phyloP scores from a whole-genome alignment of 805 yeast species.

The Cyberlindnera xylosilytica region DNA sequence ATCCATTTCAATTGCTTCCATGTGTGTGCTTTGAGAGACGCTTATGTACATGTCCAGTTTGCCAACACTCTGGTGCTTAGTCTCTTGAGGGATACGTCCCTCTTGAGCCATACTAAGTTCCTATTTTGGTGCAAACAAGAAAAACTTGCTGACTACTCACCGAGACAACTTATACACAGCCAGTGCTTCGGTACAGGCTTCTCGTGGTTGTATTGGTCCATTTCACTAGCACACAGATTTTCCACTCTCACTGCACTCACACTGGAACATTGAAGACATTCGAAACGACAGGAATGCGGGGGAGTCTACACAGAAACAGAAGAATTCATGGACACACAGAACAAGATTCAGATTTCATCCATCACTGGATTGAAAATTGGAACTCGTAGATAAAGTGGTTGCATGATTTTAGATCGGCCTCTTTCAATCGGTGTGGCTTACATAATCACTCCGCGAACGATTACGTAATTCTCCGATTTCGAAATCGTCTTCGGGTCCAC shows the following conservation, averaged over 20 bases:
- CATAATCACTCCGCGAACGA: no score
- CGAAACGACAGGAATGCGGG: background rate
- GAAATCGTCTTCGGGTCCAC: no score
- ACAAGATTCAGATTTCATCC: no score
- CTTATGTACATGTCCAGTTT: slow-evolving; percentile 41
- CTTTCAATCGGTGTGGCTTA: no score
- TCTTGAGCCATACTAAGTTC: slow-evolving; percentile 58
- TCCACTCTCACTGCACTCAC: slow-evolving; percentile 6
- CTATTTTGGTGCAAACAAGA: slow-evolving; percentile 93
- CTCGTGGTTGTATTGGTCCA: slow-evolving; percentile 61
- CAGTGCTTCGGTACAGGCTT: slow-evolving; percentile 21
- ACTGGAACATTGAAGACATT: slow-evolving; percentile 1
- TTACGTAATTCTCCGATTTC: no score
- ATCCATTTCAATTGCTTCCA: slow-evolving; percentile 1
- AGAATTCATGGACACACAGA: background rate
- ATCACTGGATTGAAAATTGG: no score
- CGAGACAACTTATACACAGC: slow-evolving; percentile 38
- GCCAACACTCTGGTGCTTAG: slow-evolving; percentile 93
- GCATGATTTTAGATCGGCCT: no score
- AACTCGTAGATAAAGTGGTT: no score
- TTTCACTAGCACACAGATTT: slow-evolving; percentile 61
- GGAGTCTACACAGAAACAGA: background rate
- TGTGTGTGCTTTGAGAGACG: background rate
- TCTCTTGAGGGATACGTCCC: slow-evolving; percentile 22
- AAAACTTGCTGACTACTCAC: slow-evolving; percentile 67